These are phyloP conservation scores for Coemansia reversa DNA, from an alignment of 192 early-diverging fungal species.

Conservation along the genomic window DNA sequence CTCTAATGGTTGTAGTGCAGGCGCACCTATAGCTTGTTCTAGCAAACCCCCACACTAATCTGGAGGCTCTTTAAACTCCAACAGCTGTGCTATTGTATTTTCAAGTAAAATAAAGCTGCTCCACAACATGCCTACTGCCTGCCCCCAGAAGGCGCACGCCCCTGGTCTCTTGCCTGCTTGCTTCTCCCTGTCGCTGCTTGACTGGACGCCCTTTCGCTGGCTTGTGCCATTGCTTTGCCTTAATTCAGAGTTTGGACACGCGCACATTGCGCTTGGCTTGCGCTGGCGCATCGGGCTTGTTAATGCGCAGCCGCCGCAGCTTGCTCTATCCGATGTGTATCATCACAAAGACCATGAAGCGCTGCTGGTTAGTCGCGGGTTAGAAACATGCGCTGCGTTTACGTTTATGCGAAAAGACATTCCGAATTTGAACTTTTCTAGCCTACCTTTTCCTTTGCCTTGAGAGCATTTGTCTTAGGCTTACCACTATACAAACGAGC, in stretches of 20 bases:
- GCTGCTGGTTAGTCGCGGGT: background rate
- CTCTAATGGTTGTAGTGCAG: conserved; percentile 50
- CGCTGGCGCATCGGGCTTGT: conserved; percentile 41
- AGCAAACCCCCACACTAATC: conserved; percentile 23
- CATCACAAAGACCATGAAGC: background rate
- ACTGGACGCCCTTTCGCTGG: no score
- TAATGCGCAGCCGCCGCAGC: conserved; percentile 46
- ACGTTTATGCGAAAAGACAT: no score
- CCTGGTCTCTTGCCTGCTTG: no score
- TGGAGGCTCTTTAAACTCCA: conserved; percentile 14
- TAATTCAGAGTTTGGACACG: conserved; percentile 38
- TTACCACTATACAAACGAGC: conserved; percentile 11
- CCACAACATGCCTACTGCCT: background rate
- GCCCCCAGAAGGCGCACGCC: background rate
- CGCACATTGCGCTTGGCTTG: conserved; percentile 43
- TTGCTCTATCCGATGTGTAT: conserved; percentile 20
- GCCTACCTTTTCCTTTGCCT: conserved; percentile 39
- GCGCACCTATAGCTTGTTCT: conserved; percentile 75
- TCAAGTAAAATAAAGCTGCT: no score
- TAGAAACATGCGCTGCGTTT: no score
- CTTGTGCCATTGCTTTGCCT: no score
- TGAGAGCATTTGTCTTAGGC: conserved; percentile 33
- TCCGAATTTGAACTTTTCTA: no score
- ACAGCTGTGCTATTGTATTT: no score
- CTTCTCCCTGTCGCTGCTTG: no score